These are phyloP conservation scores for Arabidopsis lyrata DNA, from an alignment of 441 rosid genomes.

Conservation along the genomic window DNA sequence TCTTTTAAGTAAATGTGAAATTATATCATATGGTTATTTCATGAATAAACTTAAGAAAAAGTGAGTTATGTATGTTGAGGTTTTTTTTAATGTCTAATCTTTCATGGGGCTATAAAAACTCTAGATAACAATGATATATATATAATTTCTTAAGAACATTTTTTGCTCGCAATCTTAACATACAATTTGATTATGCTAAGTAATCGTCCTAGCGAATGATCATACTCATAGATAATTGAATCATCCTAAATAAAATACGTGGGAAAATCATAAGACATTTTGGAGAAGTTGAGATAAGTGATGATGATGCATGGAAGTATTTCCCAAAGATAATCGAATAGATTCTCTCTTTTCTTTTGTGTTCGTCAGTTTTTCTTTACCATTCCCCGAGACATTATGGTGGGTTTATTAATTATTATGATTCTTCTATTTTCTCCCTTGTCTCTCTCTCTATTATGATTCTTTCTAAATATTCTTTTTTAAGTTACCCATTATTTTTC, in stretches of 20 bases:
- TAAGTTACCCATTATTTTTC: slow-evolving; percentile 3
- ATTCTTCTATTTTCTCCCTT: slow-evolving; percentile 21
- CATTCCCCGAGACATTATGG: slow-evolving; percentile 75
- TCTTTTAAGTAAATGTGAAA: neutral
- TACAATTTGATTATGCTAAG: neutral
- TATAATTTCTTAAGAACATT: neutral
- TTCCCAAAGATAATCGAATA: slow-evolving; percentile 78
- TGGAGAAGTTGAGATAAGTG: slow-evolving; percentile 39
- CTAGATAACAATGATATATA: neutral
- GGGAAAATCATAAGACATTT: slow-evolving; percentile 26
- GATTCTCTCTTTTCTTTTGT: slow-evolving; percentile 53
- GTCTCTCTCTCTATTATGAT: slow-evolving; percentile 2
- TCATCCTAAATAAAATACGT: neutral
- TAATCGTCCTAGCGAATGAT: neutral
- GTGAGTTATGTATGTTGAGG: neutral
- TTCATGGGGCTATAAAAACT: neutral
- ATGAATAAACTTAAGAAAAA: neutral
- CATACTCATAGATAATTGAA: neutral
- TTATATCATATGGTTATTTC: neutral
- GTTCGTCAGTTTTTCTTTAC: slow-evolving; percentile 82
- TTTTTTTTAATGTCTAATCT: neutral
- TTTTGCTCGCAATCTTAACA: neutral
- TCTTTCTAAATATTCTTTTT: slow-evolving; percentile 16
- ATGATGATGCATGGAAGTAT: slow-evolving; percentile 61
- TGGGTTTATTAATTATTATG: slow-evolving; percentile 44